These are phyloP conservation scores for Metschnikowia reukaufii DNA, from an alignment of 805 yeast species.

Conservation along the genomic window DNA sequence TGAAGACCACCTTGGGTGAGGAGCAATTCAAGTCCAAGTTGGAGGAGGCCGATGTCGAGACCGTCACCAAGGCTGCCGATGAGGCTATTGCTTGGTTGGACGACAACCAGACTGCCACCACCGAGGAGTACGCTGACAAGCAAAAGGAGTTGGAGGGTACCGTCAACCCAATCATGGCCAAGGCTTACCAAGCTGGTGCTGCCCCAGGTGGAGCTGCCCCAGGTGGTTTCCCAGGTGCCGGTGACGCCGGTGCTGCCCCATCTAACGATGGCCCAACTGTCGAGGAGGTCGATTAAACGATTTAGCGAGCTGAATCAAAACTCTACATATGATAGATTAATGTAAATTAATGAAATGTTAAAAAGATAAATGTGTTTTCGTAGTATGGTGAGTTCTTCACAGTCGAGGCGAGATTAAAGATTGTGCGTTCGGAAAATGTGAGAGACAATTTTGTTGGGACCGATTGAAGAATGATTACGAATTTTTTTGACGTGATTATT, in stretches of 20 bases:
- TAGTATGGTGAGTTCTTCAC: no score
- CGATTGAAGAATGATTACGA: no score
- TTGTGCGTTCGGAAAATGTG: no score
- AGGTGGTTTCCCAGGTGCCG: constrained; percentile 61
- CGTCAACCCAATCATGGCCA: constrained; percentile 96
- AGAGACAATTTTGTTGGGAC: no score
- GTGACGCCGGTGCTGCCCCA: constrained; percentile 42
- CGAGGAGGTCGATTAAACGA: constrained; percentile 50
- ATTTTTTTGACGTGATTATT: no score
- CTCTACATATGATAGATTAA: constrained; percentile 15
- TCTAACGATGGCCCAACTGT: constrained; percentile 50
- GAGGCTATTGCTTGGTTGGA: constrained; percentile 92
- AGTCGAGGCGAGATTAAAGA: no score
- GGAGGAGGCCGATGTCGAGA: constrained; percentile 64
- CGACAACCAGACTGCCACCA: constrained; percentile 85
- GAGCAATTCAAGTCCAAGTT: constrained; percentile 64
- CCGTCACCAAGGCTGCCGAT: constrained; percentile 75
- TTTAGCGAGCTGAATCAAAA: constrained; percentile 17
- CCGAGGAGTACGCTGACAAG: constrained; percentile 88
- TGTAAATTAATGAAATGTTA: constrained; percentile 12
- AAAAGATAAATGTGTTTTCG: no score
- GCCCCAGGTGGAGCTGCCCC: constrained; percentile 62
- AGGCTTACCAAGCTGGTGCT: constrained; percentile 95
- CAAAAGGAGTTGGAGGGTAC: constrained; percentile 94
- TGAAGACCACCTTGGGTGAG: constrained; percentile 64